A percentile compares a stretch with the other conserved stretches of the same genome.
These are phyloP conservation scores for Microdochium paspali DNA, from an alignment of 2,329 filamentous ascomycete species.

Conservation along the genomic window DNA sequence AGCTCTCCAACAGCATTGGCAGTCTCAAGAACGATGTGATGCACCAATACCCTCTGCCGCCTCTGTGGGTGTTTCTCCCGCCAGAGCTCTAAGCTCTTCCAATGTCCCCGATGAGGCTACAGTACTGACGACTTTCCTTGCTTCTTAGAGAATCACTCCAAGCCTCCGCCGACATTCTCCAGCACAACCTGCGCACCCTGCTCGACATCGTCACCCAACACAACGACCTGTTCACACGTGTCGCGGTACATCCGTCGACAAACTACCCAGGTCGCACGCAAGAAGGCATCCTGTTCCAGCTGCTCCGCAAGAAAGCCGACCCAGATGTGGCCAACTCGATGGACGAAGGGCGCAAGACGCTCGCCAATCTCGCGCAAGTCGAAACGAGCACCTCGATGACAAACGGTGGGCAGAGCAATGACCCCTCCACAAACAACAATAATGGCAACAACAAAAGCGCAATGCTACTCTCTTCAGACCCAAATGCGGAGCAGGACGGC, in stretches of 20 bases:
- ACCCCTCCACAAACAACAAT: background rate
- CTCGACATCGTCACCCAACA: slow-evolving; percentile 57
- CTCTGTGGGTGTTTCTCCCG: slow-evolving; percentile 39
- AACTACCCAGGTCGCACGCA: slow-evolving; percentile 64
- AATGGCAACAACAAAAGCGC: slow-evolving; percentile 17
- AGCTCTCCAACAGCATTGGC: slow-evolving; percentile 59
- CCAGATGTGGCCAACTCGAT: slow-evolving; percentile 68
- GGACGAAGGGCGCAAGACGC: slow-evolving; percentile 45
- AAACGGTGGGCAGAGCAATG: background rate
- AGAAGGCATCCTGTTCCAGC: slow-evolving; percentile 53
- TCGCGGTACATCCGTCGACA: slow-evolving; percentile 68
- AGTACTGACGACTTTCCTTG: background rate
- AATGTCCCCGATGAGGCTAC: too few relatives aligned
- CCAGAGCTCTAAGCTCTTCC: background rate
- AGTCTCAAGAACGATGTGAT: slow-evolving; percentile 53
- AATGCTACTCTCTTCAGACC: slow-evolving; percentile 11
- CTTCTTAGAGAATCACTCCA: slow-evolving; percentile 57
- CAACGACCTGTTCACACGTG: slow-evolving; percentile 55
- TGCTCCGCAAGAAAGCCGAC: slow-evolving; percentile 78
- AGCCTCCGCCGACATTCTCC: slow-evolving; percentile 61
- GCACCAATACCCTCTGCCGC: slow-evolving; percentile 56
- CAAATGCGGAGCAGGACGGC: slow-evolving; percentile 25
- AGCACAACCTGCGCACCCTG: slow-evolving; percentile 59
- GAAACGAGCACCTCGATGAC: background rate
- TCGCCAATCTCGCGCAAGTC: slow-evolving; percentile 5